Conservation (phyloP, 2,329 filamentous ascomycete genomes). For the Neospermospora avenae region DNA sequence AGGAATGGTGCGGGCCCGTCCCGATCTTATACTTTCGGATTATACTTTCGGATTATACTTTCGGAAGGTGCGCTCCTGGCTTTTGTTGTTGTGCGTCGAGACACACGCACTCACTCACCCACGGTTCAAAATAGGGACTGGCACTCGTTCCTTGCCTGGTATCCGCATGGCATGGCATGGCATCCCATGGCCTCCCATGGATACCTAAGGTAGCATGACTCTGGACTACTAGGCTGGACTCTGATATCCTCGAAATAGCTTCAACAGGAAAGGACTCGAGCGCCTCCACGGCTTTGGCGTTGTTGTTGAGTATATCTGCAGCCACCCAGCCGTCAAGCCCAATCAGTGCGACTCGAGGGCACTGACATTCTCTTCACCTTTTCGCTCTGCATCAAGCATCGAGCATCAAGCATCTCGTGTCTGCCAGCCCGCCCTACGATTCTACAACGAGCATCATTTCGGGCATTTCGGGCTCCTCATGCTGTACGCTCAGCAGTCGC, state of each 20-base stretch:
- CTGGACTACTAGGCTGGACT: neutral
- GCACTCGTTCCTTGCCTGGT: neutral
- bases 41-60: too few species aligned
- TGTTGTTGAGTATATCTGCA: neutral
- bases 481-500: neutral
- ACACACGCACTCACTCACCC: too few species aligned
- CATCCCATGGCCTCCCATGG: neutral
- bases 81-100: neutral
- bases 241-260: neutral
- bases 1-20: neutral
- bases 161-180: neutral
- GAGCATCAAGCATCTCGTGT: neutral
- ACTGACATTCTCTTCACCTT: neutral
- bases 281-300: neutral
- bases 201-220: neutral
- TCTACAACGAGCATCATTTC: too few species aligned
- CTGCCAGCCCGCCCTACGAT: neutral
- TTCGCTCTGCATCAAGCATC: neutral
- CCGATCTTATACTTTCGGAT: conserved; percentile 3
- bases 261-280: too few species aligned
- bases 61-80: neutral
- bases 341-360: neutral
- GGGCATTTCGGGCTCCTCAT: neutral
- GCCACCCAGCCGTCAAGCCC: neutral
- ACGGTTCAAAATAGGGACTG: too few species aligned